These are phyloP conservation scores for Eucalyptus curtisii DNA, from an alignment of 345 rosid species.

Conservation along the genomic window DNA sequence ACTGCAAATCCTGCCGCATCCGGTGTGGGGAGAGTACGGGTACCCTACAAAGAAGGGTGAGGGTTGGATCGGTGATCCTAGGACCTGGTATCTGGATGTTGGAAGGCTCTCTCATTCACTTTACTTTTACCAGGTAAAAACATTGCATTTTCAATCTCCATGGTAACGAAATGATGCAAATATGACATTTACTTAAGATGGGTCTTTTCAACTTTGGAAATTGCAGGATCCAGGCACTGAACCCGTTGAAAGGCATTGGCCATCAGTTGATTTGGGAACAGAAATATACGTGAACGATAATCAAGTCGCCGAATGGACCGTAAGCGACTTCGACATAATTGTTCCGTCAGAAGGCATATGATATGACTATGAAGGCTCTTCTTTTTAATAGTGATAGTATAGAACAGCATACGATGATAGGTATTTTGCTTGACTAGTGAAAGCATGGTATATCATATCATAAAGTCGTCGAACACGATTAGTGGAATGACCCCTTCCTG, in stretches of 20 bases:
- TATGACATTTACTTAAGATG: not conserved
- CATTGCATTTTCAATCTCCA: not conserved
- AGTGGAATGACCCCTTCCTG: not conserved
- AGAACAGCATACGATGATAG: not conserved
- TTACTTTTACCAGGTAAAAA: conserved; percentile 56
- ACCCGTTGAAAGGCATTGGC: conserved; percentile 55
- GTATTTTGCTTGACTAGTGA: not conserved
- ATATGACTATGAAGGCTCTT: not conserved
- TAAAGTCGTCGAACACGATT: not conserved
- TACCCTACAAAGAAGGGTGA: conserved; percentile 50
- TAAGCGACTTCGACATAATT: conserved; percentile 46
- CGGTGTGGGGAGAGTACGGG: conserved; percentile 61
- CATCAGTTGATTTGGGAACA: conserved; percentile 53
- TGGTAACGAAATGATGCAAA: not conserved
- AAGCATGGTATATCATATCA: not conserved
- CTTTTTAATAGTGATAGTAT: not conserved
- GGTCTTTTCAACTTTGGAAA: not conserved
- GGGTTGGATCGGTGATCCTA: conserved; percentile 55
- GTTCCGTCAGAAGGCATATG: conserved; percentile 2
- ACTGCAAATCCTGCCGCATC: conserved; percentile 58
- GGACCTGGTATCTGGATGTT: conserved; percentile 60
- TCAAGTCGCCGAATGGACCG: conserved; percentile 52
- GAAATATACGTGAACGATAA: conserved; percentile 32
- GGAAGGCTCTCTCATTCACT: conserved; percentile 52
- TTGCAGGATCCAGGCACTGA: conserved; percentile 42